A percentile compares a stretch with the other conserved stretches of the same genome.
These are phyloP conservation scores for Dalbergia cochinchinensis DNA, from an alignment of 306 rosid species.

Conservation along the genomic window DNA sequence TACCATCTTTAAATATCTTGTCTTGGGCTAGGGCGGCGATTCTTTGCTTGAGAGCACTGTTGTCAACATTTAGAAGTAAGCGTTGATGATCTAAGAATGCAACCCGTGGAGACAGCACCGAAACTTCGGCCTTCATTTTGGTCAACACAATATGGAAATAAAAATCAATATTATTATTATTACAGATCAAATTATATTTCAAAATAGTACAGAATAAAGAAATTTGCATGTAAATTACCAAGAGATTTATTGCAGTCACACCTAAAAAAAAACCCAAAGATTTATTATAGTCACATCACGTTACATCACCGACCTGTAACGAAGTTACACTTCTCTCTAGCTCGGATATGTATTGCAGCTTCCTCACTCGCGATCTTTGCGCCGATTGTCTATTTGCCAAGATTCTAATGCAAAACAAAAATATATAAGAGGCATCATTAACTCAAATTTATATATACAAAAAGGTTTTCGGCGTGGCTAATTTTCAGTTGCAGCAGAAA, in stretches of 20 bases:
- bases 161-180: not conserved
- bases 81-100: slow-evolving; percentile 96
- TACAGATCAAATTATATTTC: not conserved
- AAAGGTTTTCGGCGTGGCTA: not conserved
- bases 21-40: slow-evolving; percentile 99
- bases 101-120: slow-evolving; percentile 92
- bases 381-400: slow-evolving; percentile 99
- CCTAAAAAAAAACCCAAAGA: not conserved
- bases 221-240: not conserved
- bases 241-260: not conserved
- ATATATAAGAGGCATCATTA: not conserved
- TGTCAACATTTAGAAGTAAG: slow-evolving; percentile 94
- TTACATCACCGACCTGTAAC: slow-evolving; percentile 66
- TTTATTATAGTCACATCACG: slow-evolving; percentile 16
- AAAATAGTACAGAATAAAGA: not conserved
- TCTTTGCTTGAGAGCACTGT: slow-evolving; percentile 97
- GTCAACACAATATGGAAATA: slow-evolving; percentile 24
- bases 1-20: slow-evolving; percentile 96
- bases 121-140: slow-evolving; percentile 84
- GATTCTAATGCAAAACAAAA: slow-evolving; percentile 63
- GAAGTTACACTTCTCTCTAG: slow-evolving; percentile 96
- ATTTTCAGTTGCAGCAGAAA: slow-evolving; percentile 6
- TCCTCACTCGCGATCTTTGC: slow-evolving; percentile 96
- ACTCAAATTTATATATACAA: not conserved
- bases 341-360: slow-evolving; percentile 96